Percentiles rank a stretch among this genome's conserved stretches.
phyloP scores from a whole-genome alignment of 768 basidiomycete species.

The Tricholoma terreum region DNA sequence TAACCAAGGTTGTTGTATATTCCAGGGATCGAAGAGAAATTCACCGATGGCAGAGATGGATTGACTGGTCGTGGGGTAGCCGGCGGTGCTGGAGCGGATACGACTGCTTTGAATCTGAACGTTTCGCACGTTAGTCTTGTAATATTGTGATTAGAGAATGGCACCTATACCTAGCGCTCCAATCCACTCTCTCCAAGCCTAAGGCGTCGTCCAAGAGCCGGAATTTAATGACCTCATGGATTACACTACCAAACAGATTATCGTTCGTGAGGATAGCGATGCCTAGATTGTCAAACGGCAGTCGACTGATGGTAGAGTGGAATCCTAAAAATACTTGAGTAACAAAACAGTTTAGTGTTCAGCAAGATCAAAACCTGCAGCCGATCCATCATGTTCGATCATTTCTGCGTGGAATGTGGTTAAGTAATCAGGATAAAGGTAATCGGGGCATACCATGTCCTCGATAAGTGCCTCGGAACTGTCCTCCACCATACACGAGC shows the following conservation, averaged over 20 bases:
- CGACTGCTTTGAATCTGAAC: background rate
- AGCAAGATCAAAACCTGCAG: slow-evolving; percentile 1
- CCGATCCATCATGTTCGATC: slow-evolving; percentile 11
- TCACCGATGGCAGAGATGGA: slow-evolving; percentile 9
- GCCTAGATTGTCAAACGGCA: slow-evolving; percentile 24
- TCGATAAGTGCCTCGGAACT: slow-evolving; percentile 20
- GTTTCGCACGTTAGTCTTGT: background rate
- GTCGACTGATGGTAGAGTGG: slow-evolving; percentile 16
- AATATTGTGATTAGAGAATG: background rate
- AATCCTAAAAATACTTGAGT: slow-evolving; percentile 13
- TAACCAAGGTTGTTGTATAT: slow-evolving; percentile 17
- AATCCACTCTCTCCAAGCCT: slow-evolving; percentile 21
- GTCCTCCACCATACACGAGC: slow-evolving; percentile 23
- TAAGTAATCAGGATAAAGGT: background rate
- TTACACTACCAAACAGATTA: slow-evolving; percentile 15
- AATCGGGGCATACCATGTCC: slow-evolving; percentile 17
- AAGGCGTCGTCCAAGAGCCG: slow-evolving; percentile 22
- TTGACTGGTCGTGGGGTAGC: slow-evolving; percentile 14
- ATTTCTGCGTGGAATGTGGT: slow-evolving; percentile 3
- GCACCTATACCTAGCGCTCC: slow-evolving; percentile 17
- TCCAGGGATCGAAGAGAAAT: slow-evolving; percentile 12
- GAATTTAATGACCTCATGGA: slow-evolving; percentile 20
- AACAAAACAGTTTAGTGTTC: background rate
- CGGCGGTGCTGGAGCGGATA: background rate
- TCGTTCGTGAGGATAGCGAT: slow-evolving; percentile 29